Base-by-base conservation (phyloP, 192 early-diverging fungal genomes). In the Coemansia sp. region DNA sequence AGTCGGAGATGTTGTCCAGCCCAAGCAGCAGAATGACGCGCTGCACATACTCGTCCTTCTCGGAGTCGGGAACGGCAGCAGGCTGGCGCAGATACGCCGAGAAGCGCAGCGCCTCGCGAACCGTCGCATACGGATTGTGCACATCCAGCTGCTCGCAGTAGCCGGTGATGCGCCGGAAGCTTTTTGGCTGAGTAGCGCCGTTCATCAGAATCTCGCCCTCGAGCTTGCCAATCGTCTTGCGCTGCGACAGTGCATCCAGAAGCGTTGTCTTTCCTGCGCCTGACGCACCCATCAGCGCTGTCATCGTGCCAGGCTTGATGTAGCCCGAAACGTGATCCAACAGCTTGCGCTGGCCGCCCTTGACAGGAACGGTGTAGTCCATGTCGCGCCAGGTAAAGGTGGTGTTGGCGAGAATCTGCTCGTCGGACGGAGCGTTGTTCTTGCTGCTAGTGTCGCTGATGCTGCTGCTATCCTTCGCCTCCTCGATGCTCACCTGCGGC, bases 141-240 rank as follows among this genome's bases (percentile, higher is more conserved):
- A 92, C 86, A 60, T 92, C 92, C 73, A 91, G 86, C 73, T 95
- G 94, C 70, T 95, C 94, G 74, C 89, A 90, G 76, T 94, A 95
- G 13, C 89, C 89, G 16, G 90, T 89, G 39, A 86, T 84, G 49
- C 89, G 87, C 63, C 87, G 86, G 78, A 91, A 90, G 67, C 88
- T 88, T 49, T 47, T 42, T 6, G 84, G 72, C 66, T 77, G 79
- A 26, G 68, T 51, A 6, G 72, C 67, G 58, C 87, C 87, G 74
- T 90, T 88, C 70, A 94, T 86, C 64, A 89, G 86, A 47, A 96
- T 87, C 36, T 75, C 77, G 67, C 91, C 91, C 37, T 89, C 84
- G 9, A 90, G 66, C 40, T 58, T 71, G 21, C 85, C 85, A 21
- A 85, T 88, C 46, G 88, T 93, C 85, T 93, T 94, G 76, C 93